phyloP scores from a whole-genome alignment of 257 asterid species.

The Pogostemon cablin region DNA sequence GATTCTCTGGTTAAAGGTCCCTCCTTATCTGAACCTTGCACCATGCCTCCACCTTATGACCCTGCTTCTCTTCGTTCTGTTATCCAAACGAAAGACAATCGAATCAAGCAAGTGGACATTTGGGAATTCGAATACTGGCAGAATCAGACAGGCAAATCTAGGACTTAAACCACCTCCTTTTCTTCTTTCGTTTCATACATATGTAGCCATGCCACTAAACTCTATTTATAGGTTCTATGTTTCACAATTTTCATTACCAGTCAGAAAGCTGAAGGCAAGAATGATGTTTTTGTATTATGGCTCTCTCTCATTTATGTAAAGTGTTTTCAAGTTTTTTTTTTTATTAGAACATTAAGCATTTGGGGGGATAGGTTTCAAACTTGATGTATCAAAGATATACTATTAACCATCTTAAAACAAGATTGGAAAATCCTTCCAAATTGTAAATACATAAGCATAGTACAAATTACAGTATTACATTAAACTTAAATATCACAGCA shows the following conservation, averaged over 20 bases:
- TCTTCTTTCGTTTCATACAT: no score
- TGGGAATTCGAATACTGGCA: conserved; percentile 63
- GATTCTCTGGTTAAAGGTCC: conserved; percentile 60
- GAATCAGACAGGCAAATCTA: conserved; percentile 34
- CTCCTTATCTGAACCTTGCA: conserved; percentile 44
- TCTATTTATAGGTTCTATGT: no score
- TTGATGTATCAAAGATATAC: not conserved
- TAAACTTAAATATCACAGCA: not conserved
- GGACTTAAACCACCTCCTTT: not conserved
- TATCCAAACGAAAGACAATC: conserved; percentile 35
- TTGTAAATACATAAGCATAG: conserved; percentile 9
- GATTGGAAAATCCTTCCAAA: not conserved
- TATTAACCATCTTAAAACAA: not conserved
- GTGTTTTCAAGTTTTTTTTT: no score
- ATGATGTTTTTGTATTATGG: no score
- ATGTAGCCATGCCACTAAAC: no score
- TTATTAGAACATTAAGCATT: no score
- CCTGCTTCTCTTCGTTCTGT: conserved; percentile 53
- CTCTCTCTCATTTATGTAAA: no score
- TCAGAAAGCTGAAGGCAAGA: no score
- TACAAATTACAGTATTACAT: conserved; percentile 24
- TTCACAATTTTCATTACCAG: no score
- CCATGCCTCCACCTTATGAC: conserved; percentile 64
- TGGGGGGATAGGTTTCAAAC: no score
- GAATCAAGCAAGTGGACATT: conserved; percentile 52